These are phyloP conservation scores for Acer saccharum DNA, from an alignment of 345 rosid genomes.

Conservation along the genomic window DNA sequence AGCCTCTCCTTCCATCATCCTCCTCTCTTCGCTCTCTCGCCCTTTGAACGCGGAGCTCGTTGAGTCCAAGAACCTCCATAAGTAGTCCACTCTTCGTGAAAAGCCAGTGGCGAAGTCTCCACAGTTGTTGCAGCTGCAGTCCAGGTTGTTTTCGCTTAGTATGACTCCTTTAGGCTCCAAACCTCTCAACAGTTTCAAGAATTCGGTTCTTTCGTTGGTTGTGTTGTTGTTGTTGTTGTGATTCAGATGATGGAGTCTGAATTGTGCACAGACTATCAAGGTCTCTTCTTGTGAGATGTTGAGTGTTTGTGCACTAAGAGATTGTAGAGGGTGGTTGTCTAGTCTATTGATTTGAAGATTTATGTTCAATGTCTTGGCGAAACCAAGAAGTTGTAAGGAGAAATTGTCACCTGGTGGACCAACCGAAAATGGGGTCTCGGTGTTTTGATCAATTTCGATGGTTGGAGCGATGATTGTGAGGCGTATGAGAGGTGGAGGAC, in stretches of 20 bases:
- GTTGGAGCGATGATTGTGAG: constrained; percentile 57
- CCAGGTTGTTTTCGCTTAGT: constrained; percentile 66
- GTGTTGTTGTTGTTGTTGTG: constrained; percentile 56
- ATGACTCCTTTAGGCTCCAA: constrained; percentile 67
- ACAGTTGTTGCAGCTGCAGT: constrained; percentile 56
- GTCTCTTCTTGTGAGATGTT: constrained; percentile 51
- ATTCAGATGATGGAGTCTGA: constrained; percentile 69
- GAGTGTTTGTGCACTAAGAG: constrained; percentile 41
- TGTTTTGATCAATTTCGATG: constrained; percentile 31
- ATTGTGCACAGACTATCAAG: constrained; percentile 67
- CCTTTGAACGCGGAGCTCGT: constrained; percentile 80
- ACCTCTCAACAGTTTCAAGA: constrained; percentile 41
- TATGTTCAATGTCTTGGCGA: constrained; percentile 73
- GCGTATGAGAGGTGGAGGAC: constrained; percentile 69
- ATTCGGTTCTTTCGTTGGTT: constrained; percentile 56
- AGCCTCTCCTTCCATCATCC: constrained; percentile 87
- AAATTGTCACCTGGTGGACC: constrained; percentile 72
- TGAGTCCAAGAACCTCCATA: constrained; percentile 89
- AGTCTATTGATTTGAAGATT: constrained; percentile 60
- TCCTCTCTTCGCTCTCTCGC: constrained; percentile 70
- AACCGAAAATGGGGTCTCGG: constrained; percentile 59
- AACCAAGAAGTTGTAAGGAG: constrained; percentile 51
- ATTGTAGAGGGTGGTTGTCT: constrained; percentile 45
- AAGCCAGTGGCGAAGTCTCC: constrained; percentile 68
- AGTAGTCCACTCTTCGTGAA: constrained; percentile 58